phyloP scores from a whole-genome alignment of 306 rosid species.

The Ormosia semicastrata region DNA sequence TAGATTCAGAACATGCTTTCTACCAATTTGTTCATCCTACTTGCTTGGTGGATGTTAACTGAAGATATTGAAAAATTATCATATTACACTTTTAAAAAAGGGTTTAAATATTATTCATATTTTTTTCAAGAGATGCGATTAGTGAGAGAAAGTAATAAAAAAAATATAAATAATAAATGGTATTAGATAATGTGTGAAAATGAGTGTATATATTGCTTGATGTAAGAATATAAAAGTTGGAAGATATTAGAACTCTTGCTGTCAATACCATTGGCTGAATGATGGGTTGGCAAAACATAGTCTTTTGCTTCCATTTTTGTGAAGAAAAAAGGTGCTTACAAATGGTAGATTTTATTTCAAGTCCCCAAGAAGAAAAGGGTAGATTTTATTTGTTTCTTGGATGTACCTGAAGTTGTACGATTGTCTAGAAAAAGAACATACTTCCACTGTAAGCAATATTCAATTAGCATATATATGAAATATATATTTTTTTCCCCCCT shows the following conservation, averaged over 20 bases:
- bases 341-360: not conserved
- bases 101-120: too few species aligned
- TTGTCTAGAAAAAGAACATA: not conserved
- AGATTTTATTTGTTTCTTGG: not conserved
- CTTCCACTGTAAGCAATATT: not conserved
- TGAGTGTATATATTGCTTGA: too few species aligned
- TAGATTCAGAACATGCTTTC: slow-evolving; percentile 23
- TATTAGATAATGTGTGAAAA: too few species aligned
- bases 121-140: too few species aligned
- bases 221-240: too few species aligned
- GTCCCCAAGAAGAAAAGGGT: slow-evolving; percentile 4
- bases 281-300: slow-evolving; percentile 15
- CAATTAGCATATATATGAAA: slow-evolving; percentile 9
- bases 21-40: slow-evolving; percentile 11
- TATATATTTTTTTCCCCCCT: not conserved
- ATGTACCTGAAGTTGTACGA: not conserved
- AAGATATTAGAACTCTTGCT: not conserved
- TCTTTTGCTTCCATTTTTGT: slow-evolving; percentile 18
- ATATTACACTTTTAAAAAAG: too few species aligned
- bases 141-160: too few species aligned
- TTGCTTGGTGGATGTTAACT: slow-evolving; percentile 1
- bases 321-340: slow-evolving; percentile 7
- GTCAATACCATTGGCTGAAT: not conserved
- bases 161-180: too few species aligned
- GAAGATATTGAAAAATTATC: too few species aligned